A percentile compares a stretch with the other conserved stretches of the same genome.
These are phyloP conservation scores for Papiliotrema terrestris DNA, from an alignment of 1,284 basidiomycete species.

Conservation along the genomic window DNA sequence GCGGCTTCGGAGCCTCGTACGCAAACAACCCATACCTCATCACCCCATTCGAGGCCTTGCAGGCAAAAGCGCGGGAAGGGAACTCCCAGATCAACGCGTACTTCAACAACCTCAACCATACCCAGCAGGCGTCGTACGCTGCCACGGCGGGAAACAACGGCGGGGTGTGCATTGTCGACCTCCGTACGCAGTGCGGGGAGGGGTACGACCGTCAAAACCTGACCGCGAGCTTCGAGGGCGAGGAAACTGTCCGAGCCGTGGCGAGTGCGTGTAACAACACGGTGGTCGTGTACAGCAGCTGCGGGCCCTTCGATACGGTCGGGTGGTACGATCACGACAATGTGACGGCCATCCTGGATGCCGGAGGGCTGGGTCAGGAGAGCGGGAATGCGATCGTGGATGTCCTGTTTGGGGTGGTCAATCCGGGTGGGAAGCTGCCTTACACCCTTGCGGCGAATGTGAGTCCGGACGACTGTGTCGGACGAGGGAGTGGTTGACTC, in stretches of 20 bases:
- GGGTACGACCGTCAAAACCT: slow-evolving; percentile 9
- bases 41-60: slow-evolving; percentile 10
- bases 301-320: slow-evolving; percentile 20
- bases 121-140: slow-evolving; percentile 12
- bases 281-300: slow-evolving; percentile 12
- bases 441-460: slow-evolving; percentile 41
- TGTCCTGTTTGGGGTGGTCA: slow-evolving; percentile 69
- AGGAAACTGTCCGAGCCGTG: slow-evolving; percentile 14
- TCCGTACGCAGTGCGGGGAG: slow-evolving; percentile 9
- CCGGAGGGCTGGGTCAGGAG: slow-evolving; percentile 71
- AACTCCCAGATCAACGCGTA: slow-evolving; percentile 14
- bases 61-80: slow-evolving; percentile 2
- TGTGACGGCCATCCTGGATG: slow-evolving; percentile 64
- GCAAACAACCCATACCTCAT: slow-evolving; percentile 10
- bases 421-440: slow-evolving; percentile 61
- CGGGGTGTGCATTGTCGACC: slow-evolving; percentile 12
- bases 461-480: background rate
- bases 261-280: slow-evolving; percentile 13
- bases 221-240: slow-evolving; percentile 14
- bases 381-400: slow-evolving; percentile 69
- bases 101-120: slow-evolving; percentile 18
- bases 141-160: slow-evolving; percentile 1
- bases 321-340: slow-evolving; percentile 49
- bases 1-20: slow-evolving; percentile 12
- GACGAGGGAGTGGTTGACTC: background rate